These are phyloP conservation scores for Akanthomyces muscarius DNA, from an alignment of 2,329 filamentous ascomycete species.

Conservation along the genomic window DNA sequence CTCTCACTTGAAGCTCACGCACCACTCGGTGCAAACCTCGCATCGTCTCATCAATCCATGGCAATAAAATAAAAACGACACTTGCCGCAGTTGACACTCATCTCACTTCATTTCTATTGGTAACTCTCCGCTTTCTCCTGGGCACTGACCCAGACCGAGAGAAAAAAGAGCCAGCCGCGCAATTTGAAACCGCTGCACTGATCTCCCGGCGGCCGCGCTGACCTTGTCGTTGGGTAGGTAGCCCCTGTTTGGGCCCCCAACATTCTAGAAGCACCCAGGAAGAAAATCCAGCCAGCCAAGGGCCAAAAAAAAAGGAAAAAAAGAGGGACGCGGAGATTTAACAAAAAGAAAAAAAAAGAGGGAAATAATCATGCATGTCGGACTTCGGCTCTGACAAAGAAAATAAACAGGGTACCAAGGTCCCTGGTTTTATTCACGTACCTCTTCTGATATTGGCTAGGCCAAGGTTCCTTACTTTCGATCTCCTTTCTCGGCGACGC, in stretches of 20 bases:
- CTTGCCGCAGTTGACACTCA: neutral
- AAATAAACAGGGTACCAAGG: neutral
- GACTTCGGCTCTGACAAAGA: neutral
- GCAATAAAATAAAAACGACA: neutral
- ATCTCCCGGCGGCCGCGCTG: neutral
- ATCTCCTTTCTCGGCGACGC: neutral
- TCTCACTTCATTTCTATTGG: neutral
- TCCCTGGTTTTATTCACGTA: neutral
- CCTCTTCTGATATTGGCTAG: constrained; percentile 1
- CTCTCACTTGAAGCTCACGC: neutral
- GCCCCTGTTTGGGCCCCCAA: neutral
- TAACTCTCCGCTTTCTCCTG: neutral
- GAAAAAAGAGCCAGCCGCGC: neutral
- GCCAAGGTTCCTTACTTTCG: neutral
- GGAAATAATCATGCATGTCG: neutral
- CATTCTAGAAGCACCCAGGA: constrained; percentile 12
- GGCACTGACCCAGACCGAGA: neutral
- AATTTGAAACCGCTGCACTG: constrained; percentile 11
- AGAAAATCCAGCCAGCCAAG: neutral
- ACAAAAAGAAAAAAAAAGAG: too few relatives aligned
- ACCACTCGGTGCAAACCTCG: neutral
- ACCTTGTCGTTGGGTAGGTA: neutral
- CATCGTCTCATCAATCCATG: neutral
- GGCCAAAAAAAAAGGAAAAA: neutral
- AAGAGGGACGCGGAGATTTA: neutral